Percentiles rank a stretch among this genome's conserved stretches.
Conservation (phyloP, 495 filamentous ascomycete species). For the Saxispiralis lemnorum region DNA sequence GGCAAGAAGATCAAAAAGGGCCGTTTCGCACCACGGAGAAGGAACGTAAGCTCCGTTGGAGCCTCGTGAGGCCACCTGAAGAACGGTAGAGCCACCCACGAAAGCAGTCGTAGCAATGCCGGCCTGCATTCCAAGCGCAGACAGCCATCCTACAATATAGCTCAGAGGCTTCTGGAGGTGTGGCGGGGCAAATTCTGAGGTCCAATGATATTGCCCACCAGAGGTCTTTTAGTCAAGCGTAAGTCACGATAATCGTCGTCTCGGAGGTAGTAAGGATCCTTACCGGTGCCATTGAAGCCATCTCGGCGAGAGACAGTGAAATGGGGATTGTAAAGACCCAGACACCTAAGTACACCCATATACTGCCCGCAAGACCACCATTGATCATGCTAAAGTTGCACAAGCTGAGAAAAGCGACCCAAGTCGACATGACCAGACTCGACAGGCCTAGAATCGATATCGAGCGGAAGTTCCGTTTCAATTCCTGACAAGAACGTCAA, state of each 20-base stretch:
- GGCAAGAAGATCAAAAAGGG: slow-evolving; percentile 28
- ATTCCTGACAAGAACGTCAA: too few species aligned
- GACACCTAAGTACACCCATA: slow-evolving; percentile 11
- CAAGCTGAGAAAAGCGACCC: slow-evolving; percentile 6
- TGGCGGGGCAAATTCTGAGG: slow-evolving; percentile 5
- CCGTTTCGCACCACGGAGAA: slow-evolving; percentile 26
- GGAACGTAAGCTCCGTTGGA: slow-evolving; percentile 30
- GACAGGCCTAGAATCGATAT: slow-evolving; percentile 16
- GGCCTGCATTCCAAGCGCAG: slow-evolving; percentile 9
- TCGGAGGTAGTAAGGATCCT: too few species aligned
- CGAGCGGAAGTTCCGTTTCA: slow-evolving; percentile 16
- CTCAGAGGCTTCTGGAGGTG: slow-evolving; percentile 6
- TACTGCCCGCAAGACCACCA: slow-evolving; percentile 11
- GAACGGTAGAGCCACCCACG: background rate
- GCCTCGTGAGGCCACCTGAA: slow-evolving; percentile 30
- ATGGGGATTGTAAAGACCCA: background rate
- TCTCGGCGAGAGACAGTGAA: slow-evolving; percentile 9
- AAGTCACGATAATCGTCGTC: background rate
- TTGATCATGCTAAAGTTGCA: slow-evolving; percentile 11
- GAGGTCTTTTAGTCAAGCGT: background rate
- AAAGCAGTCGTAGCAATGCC: background rate
- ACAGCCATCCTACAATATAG: slow-evolving; percentile 10
- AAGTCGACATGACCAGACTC: slow-evolving; percentile 13
- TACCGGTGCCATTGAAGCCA: slow-evolving; percentile 14
- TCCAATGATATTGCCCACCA: slow-evolving; percentile 28